phyloP scores from a whole-genome alignment of 257 asterid species.

The Nicotiana tabacum region DNA sequence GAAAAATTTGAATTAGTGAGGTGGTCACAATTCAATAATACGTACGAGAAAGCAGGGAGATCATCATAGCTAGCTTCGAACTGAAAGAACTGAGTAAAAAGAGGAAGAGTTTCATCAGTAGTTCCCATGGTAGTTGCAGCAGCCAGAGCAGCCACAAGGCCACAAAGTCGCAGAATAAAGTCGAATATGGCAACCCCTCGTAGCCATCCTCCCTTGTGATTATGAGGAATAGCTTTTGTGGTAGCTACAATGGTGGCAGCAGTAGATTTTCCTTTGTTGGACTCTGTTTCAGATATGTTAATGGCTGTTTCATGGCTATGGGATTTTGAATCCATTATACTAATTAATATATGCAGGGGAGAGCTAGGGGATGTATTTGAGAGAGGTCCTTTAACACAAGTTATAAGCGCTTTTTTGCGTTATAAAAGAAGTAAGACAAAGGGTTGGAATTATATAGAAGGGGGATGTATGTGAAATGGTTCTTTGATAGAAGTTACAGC shows the following conservation, averaged over 20 bases:
- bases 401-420: neutral
- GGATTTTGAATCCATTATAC: constrained; percentile 33
- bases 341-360: neutral
- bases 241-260: constrained; percentile 15
- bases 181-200: constrained; percentile 68
- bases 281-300: constrained; percentile 36
- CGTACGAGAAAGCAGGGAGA: constrained; percentile 72
- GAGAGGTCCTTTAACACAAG: neutral
- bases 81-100: constrained; percentile 78
- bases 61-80: constrained; percentile 80
- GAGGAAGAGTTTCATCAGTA: constrained; percentile 71
- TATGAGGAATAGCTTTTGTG: constrained; percentile 23
- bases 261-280: constrained; percentile 34
- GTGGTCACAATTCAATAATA: neutral
- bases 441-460: neutral
- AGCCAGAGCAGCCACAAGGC: constrained; percentile 51
- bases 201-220: constrained; percentile 33
- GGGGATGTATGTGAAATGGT: neutral
- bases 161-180: constrained; percentile 65
- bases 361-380: neutral
- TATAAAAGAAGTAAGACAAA: neutral
- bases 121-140: constrained; percentile 82
- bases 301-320: constrained; percentile 37
- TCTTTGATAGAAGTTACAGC: neutral
- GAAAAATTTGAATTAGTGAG: neutral